Conservation (phyloP, 768 basidiomycete genomes). For the Trametes cubensis region DNA sequence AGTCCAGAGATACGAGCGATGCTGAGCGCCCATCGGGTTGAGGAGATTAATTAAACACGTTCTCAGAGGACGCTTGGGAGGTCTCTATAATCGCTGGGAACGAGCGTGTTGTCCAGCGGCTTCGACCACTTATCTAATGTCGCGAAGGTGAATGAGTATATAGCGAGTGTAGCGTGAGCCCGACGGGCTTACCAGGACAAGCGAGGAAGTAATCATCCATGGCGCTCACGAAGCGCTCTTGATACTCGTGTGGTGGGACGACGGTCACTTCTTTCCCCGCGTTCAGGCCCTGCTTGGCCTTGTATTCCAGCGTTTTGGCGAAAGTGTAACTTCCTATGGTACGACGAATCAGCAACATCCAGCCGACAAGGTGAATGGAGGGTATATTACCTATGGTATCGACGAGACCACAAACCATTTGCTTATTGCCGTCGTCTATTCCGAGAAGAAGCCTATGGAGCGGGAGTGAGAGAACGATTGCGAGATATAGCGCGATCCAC, state of each 20-base stretch:
- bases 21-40: not conserved
- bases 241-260: constrained; percentile 78
- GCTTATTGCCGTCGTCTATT: constrained; percentile 63
- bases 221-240: constrained; percentile 72
- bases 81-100: constrained; percentile 31
- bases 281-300: constrained; percentile 77
- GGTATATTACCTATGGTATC: constrained; percentile 68
- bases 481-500: constrained; percentile 30
- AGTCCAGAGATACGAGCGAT: too few species aligned
- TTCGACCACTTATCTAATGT: constrained; percentile 42
- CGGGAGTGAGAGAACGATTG: not conserved
- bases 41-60: not conserved
- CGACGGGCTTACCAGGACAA: constrained; percentile 59
- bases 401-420: constrained; percentile 78
- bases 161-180: not conserved
- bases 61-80: constrained; percentile 38
- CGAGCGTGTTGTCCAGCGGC: constrained; percentile 36
- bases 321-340: constrained; percentile 73
- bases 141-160: not conserved
- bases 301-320: constrained; percentile 84
- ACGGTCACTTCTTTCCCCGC: constrained; percentile 77
- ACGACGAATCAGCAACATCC: not conserved
- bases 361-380: too few species aligned
- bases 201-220: constrained; percentile 76
- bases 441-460: constrained; percentile 67